A percentile compares a stretch with the other conserved stretches of the same genome.
These are phyloP conservation scores for Yamagishiella unicocca DNA, from an alignment of 139 green algal species.

Conservation along the genomic window DNA sequence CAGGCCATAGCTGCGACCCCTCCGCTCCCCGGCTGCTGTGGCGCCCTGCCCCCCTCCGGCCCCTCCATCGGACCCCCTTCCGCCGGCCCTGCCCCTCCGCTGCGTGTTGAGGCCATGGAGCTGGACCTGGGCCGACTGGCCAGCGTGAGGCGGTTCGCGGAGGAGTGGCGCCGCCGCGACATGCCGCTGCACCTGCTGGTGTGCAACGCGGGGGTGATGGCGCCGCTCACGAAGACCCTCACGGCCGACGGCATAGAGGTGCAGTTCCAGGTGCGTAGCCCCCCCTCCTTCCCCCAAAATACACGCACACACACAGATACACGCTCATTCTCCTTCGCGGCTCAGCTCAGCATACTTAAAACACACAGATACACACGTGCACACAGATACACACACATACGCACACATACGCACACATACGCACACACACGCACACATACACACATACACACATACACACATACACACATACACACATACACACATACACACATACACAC, in stretches of 20 bases:
- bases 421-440: no score
- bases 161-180: conserved; percentile 48
- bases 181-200: conserved; percentile 74
- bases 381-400: no score
- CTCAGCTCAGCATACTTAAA: no score
- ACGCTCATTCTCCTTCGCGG: no score
- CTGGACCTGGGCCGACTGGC: conserved; percentile 10
- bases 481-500: no score
- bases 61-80: neutral
- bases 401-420: no score
- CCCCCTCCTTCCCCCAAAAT: no score
- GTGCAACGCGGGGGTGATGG: conserved; percentile 84
- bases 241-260: conserved; percentile 77
- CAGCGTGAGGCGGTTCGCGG: conserved; percentile 66
- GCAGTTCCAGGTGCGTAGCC: conserved; percentile 82
- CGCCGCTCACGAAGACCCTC: conserved; percentile 51
- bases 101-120: neutral
- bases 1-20: neutral
- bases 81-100: no score
- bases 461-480: no score
- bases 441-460: no score
- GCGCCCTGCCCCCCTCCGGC: neutral
- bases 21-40: conserved; percentile 18
- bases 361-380: no score
- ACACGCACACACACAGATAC: no score